Evolutionary conservation across 2,329 filamentous ascomycete genomes (phyloP), one percentile per base, ranked within the genome.

Genomic region (Cryphonectria japonica): DNA sequence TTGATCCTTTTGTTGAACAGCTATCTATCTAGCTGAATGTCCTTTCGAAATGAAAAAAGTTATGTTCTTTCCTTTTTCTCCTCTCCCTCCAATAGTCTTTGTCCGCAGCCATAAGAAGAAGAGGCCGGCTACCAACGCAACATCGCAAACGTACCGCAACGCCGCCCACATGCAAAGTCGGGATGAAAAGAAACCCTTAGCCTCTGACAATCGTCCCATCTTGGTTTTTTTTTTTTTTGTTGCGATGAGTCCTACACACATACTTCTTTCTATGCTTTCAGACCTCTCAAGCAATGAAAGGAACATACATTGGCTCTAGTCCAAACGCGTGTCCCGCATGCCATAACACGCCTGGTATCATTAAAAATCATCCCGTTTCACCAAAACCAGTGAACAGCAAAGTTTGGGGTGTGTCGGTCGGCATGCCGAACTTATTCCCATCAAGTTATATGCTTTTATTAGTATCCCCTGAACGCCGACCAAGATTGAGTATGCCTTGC

Each of bases 291-390:
- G 46, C 46, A n/a, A n/a, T 22, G 19, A 9, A n/a, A 22, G 26
- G 26, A 13, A 63, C 34, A 9, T 63, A 13, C 37, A 2, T 5
- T 43, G 32, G 3, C n/a, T 41, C 8, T 9, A 5, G 8, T n/a
- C n/a, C 6, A 22, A 54, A 5, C 29, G 19, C n/a, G 16, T 22
- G 0, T 37, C 26, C 41, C 41, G 19, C 26, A 66, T 26, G 68
- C 68, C 61, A 50, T 50, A 69, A 7, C 66, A 69, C 62, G 68
- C 68, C 68, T 64, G 62, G 68, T 66, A 69, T 69, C 68, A 50
- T n/a, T 5, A 50, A 8, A 8, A 22, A 22, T 22, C 43, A 46
- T 69, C n/a, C 50, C 59, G 11, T 66, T 8, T 65, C 46, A 59
- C 67, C n/a, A 64, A 41, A 13, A n/a, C 34, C 34, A 6, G 34